Evolutionary conservation across 306 rosid species (phyloP), one percentile per base, ranked within the genome.

Genomic region (Morella rubra): DNA sequence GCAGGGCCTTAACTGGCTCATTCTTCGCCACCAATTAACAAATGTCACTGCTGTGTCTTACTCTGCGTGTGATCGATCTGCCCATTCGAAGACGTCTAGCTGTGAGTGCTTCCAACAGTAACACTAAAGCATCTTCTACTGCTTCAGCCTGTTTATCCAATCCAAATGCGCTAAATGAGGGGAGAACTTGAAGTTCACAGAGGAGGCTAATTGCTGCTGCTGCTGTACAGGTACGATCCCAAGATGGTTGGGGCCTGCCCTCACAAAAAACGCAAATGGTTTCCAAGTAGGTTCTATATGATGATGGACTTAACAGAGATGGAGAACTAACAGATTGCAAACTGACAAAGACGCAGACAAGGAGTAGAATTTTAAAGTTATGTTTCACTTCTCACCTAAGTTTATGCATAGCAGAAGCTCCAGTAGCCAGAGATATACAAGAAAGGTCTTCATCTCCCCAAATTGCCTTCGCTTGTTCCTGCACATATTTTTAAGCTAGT

Each of bases 181-280:
- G 88, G 85, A 92, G 87, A 66, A 78, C 79, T 68, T 94, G 91
- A 75, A 94, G 87, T 87, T 91, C 98, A 7, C 81, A 86, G 77
- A 94, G 95, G 69, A 92, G 84, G 80, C 91, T 89, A 40, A 80
- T 84, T 0, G 93, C 97, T 0, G 98, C 98, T 12, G 93, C 97
- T 0, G 97, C 97, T 0, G 98, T 94, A 72, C 97, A 94, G 16
- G 98, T 94, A 3, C 97, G 97, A 59, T 94, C 98, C 98, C 97
- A 90, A 52, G 97, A 90, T 53, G 98, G 98, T 72, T 94, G 97
- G 73, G 98, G 97, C 86, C 98, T 94, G 85, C 72, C 56, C 37
- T 76, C 19, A 80, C 8, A 74, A 71, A 53, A 40, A 37, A 58
- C 80, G 79, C 41, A 72, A 59, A 80, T 59, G 37, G 51, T 46